Evolutionary conservation across 768 basidiomycete species (phyloP), one percentile per base, ranked within the genome.

Genomic region (Panellus pusillus): DNA sequence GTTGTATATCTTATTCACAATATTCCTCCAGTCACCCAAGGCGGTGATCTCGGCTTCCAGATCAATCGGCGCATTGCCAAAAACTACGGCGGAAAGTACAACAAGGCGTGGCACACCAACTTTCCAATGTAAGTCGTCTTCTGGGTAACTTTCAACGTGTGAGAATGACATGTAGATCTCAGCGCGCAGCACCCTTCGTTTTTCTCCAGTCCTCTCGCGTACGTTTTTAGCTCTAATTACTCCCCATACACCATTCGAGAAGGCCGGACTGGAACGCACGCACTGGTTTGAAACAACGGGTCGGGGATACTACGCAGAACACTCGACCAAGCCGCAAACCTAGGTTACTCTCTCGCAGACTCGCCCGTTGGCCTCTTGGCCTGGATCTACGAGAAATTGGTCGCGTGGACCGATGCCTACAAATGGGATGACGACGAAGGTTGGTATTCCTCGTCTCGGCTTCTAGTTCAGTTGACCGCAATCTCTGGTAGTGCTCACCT

Each of bases 381-480:
- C 4, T 60, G 58, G 58, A 52, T 60, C n/a, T 60, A 56, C 38
- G 58, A 60, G 52, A 74, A 74, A 51, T 37, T 70, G 15, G 61
- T 66, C 38, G 51, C 60, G 19, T 75, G 68, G 74, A 67, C 74
- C 0, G 77, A 79, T 44, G 42, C 55, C 0, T 78, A 75, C 52
- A 65, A 67, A 0, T 76, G 75, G 74, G 63, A 65, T 9, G 81
- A 81, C 39, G 81, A 84, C 24, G 80, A 84, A 68, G 71, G 84
- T 77, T 46, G 12, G 19, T 43, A 15, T 36, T 55, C 24, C 24
- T 43, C 13, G 0, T 32, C 6, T 28, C 49, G 6, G n/a, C 17
- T 35, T 15, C 43, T 28, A 12, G 17, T 40, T 52, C 60, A 45
- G 7, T 41, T 62, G 37, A 61, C 60, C 2, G 48, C 52, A 52